Evolutionary conservation across 306 rosid genomes (phyloP), one percentile per base, ranked within the genome.

Genomic region (Quercus parvula): DNA sequence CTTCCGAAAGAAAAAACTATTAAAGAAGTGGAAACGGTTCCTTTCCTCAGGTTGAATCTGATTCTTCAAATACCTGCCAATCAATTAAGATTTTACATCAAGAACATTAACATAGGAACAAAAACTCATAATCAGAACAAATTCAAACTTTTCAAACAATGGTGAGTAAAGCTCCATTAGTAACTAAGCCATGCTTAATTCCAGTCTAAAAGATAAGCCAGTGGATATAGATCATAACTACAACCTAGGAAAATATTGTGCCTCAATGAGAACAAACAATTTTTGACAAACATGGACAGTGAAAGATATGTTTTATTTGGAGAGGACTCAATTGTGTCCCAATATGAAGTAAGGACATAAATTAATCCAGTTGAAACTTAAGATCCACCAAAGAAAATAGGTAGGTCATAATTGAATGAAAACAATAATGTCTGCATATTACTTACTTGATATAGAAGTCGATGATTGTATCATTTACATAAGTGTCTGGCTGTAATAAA

Each of bases 1-100:
- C 88, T 94, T 94, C 68, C 97, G 88, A 72, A 94, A 94, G 98
- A 94, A 94, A 83, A 94, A 94, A 83, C 98, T 94, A 85, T 92
- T 94, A 78, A 92, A 94, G 77, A 94, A 94, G 88, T 94, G 94
- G 84, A 82, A 92, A 75, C 94, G 90, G 73, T 86, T 88, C 71
- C 84, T 88, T 70, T 94, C 90, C 89, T 90, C 85, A 25, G 85
- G 86, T 76, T 76, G 89, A 82, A 94, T 90, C 80, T 82, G 97
- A 85, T 87, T 92, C 89, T 92, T 90, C 81, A 94, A 81, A 84
- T 92, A 90, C 88, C 98, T 94, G 88, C 74, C 61, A 80, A 83
- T 51, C 18, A 74, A 68, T 66, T 51, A 59, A n/a, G 41, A 49
- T 49, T 49, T 49, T 49, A 49, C 3, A 59, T 22, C 67, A 54